These are phyloP conservation scores for Zygoascus meyerae DNA, from an alignment of 1,139 yeast species.

Conservation along the genomic window DNA sequence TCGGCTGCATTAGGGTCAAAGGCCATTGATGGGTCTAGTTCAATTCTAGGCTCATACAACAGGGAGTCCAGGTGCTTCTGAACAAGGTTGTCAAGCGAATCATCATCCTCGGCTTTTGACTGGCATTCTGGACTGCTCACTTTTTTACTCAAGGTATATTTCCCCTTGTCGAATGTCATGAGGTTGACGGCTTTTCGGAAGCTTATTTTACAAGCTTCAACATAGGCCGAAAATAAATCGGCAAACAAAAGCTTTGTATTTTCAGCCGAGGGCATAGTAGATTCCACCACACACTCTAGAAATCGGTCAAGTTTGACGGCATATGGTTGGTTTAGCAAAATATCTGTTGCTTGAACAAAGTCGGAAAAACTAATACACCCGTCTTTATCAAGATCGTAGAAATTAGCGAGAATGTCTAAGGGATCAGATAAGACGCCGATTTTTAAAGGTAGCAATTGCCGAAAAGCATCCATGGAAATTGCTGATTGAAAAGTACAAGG, in stretches of 20 bases:
- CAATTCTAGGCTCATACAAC: slow-evolving; percentile 19
- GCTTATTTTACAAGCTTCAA: slow-evolving; percentile 20
- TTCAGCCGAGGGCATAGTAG: not conserved
- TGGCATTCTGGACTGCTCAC: not conserved
- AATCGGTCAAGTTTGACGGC: slow-evolving; percentile 10
- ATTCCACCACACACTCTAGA: not conserved
- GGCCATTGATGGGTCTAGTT: slow-evolving; percentile 13
- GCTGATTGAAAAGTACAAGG: slow-evolving; percentile 4
- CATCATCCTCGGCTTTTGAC: not conserved
- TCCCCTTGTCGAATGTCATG: slow-evolving; percentile 4
- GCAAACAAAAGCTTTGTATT: slow-evolving; percentile 10
- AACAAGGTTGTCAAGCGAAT: not conserved
- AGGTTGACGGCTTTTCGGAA: slow-evolving; percentile 22
- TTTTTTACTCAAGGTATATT: not conserved
- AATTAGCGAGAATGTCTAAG: slow-evolving; percentile 2
- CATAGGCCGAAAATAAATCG: slow-evolving; percentile 18
- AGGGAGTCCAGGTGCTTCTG: slow-evolving; percentile 14
- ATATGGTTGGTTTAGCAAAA: slow-evolving; percentile 10
- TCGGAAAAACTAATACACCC: slow-evolving; percentile 22
- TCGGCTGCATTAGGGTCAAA: slow-evolving; percentile 2
- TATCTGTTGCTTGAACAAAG: slow-evolving; percentile 17
- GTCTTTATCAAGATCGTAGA: slow-evolving; percentile 23
- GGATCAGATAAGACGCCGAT: slow-evolving; percentile 2
- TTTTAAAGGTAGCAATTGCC: slow-evolving; percentile 17
- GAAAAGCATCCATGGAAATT: slow-evolving; percentile 13